Base-by-base conservation (phyloP, 768 basidiomycete species). In the Fomitopsis serialis region DNA sequence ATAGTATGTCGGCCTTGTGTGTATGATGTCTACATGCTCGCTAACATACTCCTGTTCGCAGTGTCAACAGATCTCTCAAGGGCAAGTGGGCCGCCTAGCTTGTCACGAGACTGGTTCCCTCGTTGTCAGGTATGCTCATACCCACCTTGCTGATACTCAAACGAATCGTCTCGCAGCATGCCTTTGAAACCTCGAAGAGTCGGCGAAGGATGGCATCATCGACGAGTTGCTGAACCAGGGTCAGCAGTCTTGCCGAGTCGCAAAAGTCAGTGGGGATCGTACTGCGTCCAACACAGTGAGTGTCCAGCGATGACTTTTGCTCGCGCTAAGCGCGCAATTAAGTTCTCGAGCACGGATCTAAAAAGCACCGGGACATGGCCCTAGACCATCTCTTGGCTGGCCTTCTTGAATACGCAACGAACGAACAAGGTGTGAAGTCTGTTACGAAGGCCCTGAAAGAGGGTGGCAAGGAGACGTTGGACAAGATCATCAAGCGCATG, bases 91-190 rank as follows among this genome's bases (percentile, higher is more conserved):
- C 91, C 0, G 79, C 89, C 78, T 93, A 42, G 91, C 91, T 11
- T 93, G 91, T 63, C 91, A 93, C 62, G 91, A 93, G 70, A 93
- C 91, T 0, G 91, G 91, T 8, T 92, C 89, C 19, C 78, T 92
- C 23, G 89, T 92, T 45, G 89, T 92, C 89, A 91, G 79, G 89
- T 89, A 62, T 21, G 17, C 48, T 27, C 40, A 10, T 19, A 6
- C 37, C 15, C 15, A 40, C 7, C 15, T 5, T 17, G 19, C 21
- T 44, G 34, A 19, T 27, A 7, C 52, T 37, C 56, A 66, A 22
- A 67, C 21, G n/a, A 27, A 29, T 6, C 15, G 15, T 35, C n/a
- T 27, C 25, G 37, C 60, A 89, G 86, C 89, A 90, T 53, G 89
- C 88, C 0, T 92, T 92, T 61, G 89, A 91, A 91, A 92, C 63